These are phyloP conservation scores for Debaryomyces udenii DNA, from an alignment of 1,139 yeast genomes.

Conservation along the genomic window DNA sequence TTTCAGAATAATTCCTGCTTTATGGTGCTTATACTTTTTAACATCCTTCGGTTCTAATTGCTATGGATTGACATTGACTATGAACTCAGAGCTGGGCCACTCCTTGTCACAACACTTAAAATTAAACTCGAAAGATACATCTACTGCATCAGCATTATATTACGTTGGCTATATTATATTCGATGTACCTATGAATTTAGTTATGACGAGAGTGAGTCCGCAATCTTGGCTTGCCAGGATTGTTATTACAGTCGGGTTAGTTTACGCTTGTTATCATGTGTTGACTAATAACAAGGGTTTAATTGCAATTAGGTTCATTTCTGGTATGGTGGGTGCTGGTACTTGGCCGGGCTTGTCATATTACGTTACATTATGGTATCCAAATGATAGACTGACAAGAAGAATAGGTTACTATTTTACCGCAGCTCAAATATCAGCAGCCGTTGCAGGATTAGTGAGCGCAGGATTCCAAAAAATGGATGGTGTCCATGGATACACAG, in stretches of 20 bases:
- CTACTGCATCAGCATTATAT: constrained; percentile 80
- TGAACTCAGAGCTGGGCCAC: constrained; percentile 68
- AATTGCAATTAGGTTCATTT: constrained; percentile 70
- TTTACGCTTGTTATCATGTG: constrained; percentile 72
- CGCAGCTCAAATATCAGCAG: constrained; percentile 87
- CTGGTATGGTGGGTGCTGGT: constrained; percentile 86
- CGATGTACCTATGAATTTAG: constrained; percentile 85
- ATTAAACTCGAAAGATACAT: constrained; percentile 57
- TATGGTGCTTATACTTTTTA: constrained; percentile 79
- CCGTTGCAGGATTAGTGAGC: constrained; percentile 81
- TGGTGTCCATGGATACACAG: constrained; percentile 66
- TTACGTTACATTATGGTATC: constrained; percentile 84
- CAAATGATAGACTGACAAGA: constrained; percentile 72
- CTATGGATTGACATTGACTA: constrained; percentile 79
- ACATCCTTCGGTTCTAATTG: constrained; percentile 79
- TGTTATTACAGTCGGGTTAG: constrained; percentile 74
- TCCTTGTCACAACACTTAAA: constrained; percentile 58
- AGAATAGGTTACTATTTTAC: constrained; percentile 89
- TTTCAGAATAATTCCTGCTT: constrained; percentile 73
- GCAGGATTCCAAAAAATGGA: constrained; percentile 90
- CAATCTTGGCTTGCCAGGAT: constrained; percentile 85
- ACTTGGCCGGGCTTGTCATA: constrained; percentile 94
- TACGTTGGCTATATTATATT: constrained; percentile 82
- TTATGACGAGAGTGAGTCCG: constrained; percentile 83
- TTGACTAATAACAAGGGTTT: constrained; percentile 58